phyloP scores from a whole-genome alignment of 805 yeast genomes.

The Limtongia smithiae region DNA sequence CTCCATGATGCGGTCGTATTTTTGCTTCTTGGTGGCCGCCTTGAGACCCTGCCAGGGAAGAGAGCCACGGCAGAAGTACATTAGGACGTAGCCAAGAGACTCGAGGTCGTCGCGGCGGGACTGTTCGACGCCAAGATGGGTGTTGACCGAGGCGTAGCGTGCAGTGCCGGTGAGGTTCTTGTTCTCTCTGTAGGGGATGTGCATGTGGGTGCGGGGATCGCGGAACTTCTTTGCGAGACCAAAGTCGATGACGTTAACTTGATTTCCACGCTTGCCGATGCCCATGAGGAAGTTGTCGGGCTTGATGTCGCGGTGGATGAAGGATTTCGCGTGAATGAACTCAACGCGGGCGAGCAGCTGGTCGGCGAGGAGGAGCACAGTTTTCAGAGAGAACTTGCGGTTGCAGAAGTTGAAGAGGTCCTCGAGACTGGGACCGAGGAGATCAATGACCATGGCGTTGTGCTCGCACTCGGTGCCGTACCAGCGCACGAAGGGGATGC shows the following conservation, averaged over 20 bases:
- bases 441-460: slow-evolving; percentile 94
- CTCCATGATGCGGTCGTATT: slow-evolving; percentile 93
- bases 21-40: slow-evolving; percentile 95
- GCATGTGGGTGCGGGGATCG: slow-evolving; percentile 90
- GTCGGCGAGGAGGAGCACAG: slow-evolving; percentile 88
- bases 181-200: slow-evolving; percentile 94
- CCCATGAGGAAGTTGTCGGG: slow-evolving; percentile 86
- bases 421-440: slow-evolving; percentile 91
- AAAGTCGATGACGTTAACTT: slow-evolving; percentile 89
- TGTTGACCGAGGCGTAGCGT: slow-evolving; percentile 89
- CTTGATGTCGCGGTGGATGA: slow-evolving; percentile 78
- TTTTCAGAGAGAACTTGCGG: slow-evolving; percentile 86
- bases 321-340: slow-evolving; percentile 91
- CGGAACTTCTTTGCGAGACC: slow-evolving; percentile 92
- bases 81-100: slow-evolving; percentile 87
- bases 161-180: slow-evolving; percentile 97
- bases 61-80: slow-evolving; percentile 91
- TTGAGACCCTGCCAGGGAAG: slow-evolving; percentile 98
- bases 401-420: slow-evolving; percentile 95
- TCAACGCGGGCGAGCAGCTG: slow-evolving; percentile 90
- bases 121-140: slow-evolving; percentile 96
- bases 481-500: slow-evolving; percentile 96
- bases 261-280: slow-evolving; percentile 89
- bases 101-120: slow-evolving; percentile 95
- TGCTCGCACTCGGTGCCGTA: slow-evolving; percentile 95